These are phyloP conservation scores for Globisporangium alternatum DNA, from an alignment of 352 stramenopile species.

Conservation along the genomic window DNA sequence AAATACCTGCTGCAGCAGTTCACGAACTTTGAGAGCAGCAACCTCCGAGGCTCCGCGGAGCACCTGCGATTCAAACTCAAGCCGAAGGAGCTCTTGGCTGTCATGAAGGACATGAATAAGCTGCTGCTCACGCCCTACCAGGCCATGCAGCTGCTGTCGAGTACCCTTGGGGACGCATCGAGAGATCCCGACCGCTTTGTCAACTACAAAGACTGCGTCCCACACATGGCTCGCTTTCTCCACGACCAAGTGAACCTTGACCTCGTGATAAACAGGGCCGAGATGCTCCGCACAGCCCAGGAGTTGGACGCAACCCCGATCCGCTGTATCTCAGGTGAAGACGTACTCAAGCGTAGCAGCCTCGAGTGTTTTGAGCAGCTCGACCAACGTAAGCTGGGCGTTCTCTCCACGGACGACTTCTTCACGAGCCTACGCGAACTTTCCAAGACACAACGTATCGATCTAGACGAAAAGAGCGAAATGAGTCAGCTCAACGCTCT, in stretches of 20 bases:
- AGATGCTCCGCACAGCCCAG: constrained; percentile 20
- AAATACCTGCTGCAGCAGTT: constrained; percentile 54
- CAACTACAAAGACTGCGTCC: constrained; percentile 42
- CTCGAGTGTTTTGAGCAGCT: constrained; percentile 33
- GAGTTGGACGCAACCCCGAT: constrained; percentile 12
- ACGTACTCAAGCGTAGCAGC: constrained; percentile 27
- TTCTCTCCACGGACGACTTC: constrained; percentile 40
- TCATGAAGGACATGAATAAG: constrained; percentile 50
- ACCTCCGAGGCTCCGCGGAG: constrained; percentile 38
- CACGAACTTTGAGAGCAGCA: constrained; percentile 42
- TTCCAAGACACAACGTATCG: constrained; percentile 15
- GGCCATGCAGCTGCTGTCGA: constrained; percentile 31
- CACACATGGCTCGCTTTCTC: constrained; percentile 27
- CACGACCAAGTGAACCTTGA: constrained; percentile 29
- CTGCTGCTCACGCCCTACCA: constrained; percentile 53
- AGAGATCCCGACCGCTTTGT: constrained; percentile 30
- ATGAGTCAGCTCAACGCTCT: constrained; percentile 33
- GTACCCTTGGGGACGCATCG: constrained; percentile 21
- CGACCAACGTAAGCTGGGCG: constrained; percentile 30
- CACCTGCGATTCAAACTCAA: constrained; percentile 49
- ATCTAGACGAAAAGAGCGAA: constrained; percentile 22
- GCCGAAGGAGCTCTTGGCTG: constrained; percentile 39
- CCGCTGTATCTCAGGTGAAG: constrained; percentile 22
- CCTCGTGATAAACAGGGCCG: constrained; percentile 25
- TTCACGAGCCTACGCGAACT: constrained; percentile 27